Conservation (phyloP, 805 yeast species). For the Diddensiella santjacobensis region DNA sequence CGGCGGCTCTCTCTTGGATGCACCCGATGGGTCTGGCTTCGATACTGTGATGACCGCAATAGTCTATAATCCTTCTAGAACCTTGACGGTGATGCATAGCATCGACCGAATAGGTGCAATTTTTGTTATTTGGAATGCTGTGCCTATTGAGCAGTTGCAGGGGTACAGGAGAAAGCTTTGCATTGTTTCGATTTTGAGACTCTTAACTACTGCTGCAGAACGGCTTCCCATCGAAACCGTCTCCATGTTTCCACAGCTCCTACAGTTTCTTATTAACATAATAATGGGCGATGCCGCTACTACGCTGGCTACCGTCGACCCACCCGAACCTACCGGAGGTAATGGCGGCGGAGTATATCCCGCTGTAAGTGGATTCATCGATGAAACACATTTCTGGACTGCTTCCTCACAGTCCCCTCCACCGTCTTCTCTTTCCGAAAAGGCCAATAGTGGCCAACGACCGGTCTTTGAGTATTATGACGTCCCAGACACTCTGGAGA, state of each 20-base stretch:
- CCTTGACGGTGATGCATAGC: background rate
- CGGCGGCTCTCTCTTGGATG: background rate
- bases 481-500: background rate
- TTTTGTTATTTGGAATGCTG: background rate
- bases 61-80: background rate
- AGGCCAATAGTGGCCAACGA: background rate
- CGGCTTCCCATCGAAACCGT: background rate
- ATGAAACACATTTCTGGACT: background rate
- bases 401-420: background rate
- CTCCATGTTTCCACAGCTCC: background rate
- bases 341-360: no score
- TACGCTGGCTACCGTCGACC: background rate
- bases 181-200: background rate
- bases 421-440: background rate
- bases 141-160: background rate
- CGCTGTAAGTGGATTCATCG: background rate
- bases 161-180: background rate
- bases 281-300: background rate
- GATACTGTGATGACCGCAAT: background rate
- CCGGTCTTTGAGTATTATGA: background rate
- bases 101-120: background rate
- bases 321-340: background rate
- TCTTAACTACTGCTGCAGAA: background rate
- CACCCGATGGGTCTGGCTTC: background rate
- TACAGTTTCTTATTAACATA: background rate